Evolutionary conservation across 2,329 filamentous ascomycete genomes (phyloP).

Genomic region (Pleomassaria siparia): DNA sequence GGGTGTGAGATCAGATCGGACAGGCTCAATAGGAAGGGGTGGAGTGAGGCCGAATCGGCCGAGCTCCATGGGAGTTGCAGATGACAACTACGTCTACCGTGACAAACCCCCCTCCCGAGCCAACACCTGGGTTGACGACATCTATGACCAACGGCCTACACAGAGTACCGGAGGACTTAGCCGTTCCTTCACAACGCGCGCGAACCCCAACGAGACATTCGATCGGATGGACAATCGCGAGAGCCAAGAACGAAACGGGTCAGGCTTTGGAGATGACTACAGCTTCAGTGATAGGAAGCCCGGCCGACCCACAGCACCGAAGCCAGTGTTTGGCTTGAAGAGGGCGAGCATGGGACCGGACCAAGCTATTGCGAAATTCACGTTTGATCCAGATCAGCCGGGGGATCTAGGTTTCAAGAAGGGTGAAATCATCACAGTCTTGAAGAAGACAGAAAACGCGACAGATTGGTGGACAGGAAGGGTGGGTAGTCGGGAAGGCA

Average conservation of each 20-base stretch:
- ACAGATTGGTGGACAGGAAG: slow-evolving; percentile 98
- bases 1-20: slow-evolving; percentile 57
- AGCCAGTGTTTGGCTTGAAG: slow-evolving; percentile 73
- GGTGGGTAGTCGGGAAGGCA: slow-evolving; percentile 80
- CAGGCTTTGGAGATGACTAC: slow-evolving; percentile 52
- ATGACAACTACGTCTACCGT: slow-evolving; percentile 54
- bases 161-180: slow-evolving; percentile 34
- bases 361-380: slow-evolving; percentile 88
- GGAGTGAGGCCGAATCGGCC: slow-evolving; percentile 1
- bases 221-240: slow-evolving; percentile 45
- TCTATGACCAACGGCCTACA: slow-evolving; percentile 63
- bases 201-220: slow-evolving; percentile 54
- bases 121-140: slow-evolving; percentile 74
- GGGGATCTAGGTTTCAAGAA: slow-evolving; percentile 96
- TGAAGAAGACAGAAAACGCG: slow-evolving; percentile 91
- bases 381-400: slow-evolving; percentile 90
- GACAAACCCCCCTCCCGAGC: slow-evolving; percentile 62
- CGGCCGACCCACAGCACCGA: slow-evolving; percentile 79
- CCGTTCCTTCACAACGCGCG: slow-evolving; percentile 54
- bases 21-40: slow-evolving; percentile 32
- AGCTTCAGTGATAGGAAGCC: slow-evolving; percentile 65
- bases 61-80: slow-evolving; percentile 28
- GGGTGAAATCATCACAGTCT: slow-evolving; percentile 90
- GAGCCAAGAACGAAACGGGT: slow-evolving; percentile 37
- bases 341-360: slow-evolving; percentile 57